phyloP scores from a whole-genome alignment of 2,329 filamentous ascomycete genomes.

The Teratosphaeria viscida region DNA sequence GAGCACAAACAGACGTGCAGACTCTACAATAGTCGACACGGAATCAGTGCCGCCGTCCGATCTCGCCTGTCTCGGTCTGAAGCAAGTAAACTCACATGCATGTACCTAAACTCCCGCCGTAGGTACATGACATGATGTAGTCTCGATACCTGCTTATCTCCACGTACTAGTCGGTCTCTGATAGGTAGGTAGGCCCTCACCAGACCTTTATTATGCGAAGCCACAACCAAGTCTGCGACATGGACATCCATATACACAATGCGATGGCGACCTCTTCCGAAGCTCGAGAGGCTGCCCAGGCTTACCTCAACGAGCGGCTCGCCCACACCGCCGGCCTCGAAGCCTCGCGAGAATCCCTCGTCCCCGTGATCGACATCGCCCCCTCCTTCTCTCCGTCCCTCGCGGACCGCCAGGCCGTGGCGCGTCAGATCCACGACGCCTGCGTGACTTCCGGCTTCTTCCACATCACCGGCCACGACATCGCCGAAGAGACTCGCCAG shows the following conservation, averaged over 20 bases:
- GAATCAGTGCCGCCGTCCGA: neutral
- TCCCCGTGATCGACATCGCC: conserved; percentile 30
- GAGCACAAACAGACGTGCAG: too few relatives aligned
- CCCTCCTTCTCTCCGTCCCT: conserved; percentile 26
- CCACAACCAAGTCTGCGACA: neutral
- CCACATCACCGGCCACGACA: conserved; percentile 30
- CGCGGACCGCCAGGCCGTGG: conserved; percentile 26
- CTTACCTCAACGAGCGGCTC: conserved; percentile 27
- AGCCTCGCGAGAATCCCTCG: conserved; percentile 17
- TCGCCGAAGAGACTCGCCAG: conserved; percentile 19
- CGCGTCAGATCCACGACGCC: conserved; percentile 28
- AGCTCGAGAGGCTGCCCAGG: conserved; percentile 24
- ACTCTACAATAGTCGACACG: neutral
- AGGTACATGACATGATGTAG: neutral
- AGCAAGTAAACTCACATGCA: too few relatives aligned
- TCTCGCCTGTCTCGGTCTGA: neutral
- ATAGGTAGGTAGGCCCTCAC: neutral
- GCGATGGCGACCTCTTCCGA: conserved; percentile 17
- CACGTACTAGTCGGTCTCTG: neutral
- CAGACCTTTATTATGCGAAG: neutral
- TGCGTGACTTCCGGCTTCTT: conserved; percentile 32
- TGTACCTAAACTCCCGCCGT: neutral
- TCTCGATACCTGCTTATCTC: neutral
- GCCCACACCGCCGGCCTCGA: conserved; percentile 8
- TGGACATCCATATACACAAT: neutral